phyloP scores from a whole-genome alignment of 164 flowering plant genomes.

The Macadamia tetraphylla region DNA sequence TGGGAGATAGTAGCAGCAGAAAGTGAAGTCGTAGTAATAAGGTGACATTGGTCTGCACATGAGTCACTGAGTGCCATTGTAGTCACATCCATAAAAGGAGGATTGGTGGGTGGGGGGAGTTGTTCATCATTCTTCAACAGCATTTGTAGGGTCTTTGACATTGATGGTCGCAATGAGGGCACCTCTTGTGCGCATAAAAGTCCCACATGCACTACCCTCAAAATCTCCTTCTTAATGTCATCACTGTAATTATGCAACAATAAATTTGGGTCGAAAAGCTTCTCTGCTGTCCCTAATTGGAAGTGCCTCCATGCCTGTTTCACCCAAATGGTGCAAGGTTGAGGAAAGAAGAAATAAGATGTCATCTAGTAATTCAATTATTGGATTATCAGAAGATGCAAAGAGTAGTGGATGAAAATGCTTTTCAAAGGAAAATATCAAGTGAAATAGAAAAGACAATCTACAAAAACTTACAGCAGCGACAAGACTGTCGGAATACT shows the following conservation, averaged over 20 bases:
- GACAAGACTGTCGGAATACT: slow-evolving; percentile 63
- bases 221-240: slow-evolving; percentile 33
- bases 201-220: slow-evolving; percentile 65
- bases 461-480: slow-evolving; percentile 37
- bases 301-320: slow-evolving; percentile 67
- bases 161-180: slow-evolving; percentile 57
- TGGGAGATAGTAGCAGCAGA: slow-evolving; percentile 49
- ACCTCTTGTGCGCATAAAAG: slow-evolving; percentile 85
- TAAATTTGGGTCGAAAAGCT: slow-evolving; percentile 53
- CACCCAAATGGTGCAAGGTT: background rate
- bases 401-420: background rate
- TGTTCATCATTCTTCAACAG: slow-evolving; percentile 43
- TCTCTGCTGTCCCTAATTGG: slow-evolving; percentile 38
- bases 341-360: background rate
- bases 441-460: background rate
- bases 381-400: background rate
- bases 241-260: slow-evolving; percentile 29
- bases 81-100: slow-evolving; percentile 71
- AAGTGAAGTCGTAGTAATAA: slow-evolving; percentile 21
- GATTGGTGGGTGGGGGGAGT: slow-evolving; percentile 58
- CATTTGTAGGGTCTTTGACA: slow-evolving; percentile 66
- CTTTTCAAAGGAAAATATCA: background rate
- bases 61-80: slow-evolving; percentile 56
- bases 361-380: background rate
- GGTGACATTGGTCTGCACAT: slow-evolving; percentile 27